These are phyloP conservation scores for Coniochaeta hoffmannii DNA, from an alignment of 2,329 filamentous ascomycete genomes.

Conservation along the genomic window DNA sequence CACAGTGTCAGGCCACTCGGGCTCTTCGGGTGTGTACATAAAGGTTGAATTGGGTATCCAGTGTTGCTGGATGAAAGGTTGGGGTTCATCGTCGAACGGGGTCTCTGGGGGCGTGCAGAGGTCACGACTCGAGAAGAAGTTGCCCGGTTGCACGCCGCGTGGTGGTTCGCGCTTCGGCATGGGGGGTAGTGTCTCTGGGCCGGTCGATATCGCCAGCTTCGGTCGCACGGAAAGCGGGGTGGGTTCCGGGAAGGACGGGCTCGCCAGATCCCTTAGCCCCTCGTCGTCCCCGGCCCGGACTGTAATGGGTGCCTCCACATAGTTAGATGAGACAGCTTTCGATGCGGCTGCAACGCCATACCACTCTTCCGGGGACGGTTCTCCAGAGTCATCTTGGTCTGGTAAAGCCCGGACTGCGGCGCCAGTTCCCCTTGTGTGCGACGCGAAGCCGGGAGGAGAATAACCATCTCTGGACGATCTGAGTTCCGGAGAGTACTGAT, in stretches of 20 bases:
- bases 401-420: background rate
- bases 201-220: conserved; percentile 1
- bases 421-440: background rate
- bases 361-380: background rate
- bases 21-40: background rate
- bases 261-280: background rate
- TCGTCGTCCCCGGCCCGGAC: background rate
- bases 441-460: background rate
- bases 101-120: conserved; percentile 2
- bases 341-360: background rate
- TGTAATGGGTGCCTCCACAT: background rate
- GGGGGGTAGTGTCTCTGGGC: background rate
- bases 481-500: background rate
- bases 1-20: background rate
- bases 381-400: background rate
- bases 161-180: background rate
- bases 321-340: background rate
- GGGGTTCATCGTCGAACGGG: background rate
- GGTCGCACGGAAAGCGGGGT: background rate
- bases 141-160: background rate
- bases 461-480: background rate
- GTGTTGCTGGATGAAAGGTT: background rate
- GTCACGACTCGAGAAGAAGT: background rate
- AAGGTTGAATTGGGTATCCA: background rate
- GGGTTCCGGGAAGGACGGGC: background rate